These are phyloP conservation scores for Paramyrothecium sp. DNA, from an alignment of 2,329 filamentous ascomycete genomes.

Conservation along the genomic window DNA sequence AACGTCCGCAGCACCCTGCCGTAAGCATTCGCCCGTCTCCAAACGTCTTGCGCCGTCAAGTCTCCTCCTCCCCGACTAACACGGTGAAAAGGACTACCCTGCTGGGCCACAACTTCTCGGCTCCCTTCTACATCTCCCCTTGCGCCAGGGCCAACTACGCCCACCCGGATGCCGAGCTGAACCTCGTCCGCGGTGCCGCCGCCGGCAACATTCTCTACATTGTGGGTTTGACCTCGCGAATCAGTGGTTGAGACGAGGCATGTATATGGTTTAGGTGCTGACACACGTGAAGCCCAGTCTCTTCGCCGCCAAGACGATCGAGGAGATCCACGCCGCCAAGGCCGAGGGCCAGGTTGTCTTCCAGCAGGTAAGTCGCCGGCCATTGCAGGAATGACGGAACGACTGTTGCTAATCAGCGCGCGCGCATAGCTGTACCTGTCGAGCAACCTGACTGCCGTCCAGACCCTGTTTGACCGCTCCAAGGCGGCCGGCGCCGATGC, in stretches of 20 bases:
- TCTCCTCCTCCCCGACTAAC: constrained; percentile 2
- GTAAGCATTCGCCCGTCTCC: constrained; percentile 10
- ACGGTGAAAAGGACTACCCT: constrained; percentile 39
- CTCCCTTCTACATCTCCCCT: constrained; percentile 55
- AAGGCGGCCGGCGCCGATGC: constrained; percentile 32
- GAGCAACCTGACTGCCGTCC: constrained; percentile 30
- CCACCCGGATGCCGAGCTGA: constrained; percentile 45
- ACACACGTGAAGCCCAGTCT: constrained; percentile 24
- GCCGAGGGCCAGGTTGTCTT: constrained; percentile 34
- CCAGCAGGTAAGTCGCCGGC: constrained; percentile 25
- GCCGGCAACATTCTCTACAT: constrained; percentile 51
- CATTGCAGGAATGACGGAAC: neutral
- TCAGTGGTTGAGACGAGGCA: neutral
- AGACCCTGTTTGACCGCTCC: constrained; percentile 25
- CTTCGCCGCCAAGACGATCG: constrained; percentile 29
- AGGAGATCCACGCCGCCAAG: constrained; percentile 35
- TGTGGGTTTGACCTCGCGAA: constrained; percentile 11
- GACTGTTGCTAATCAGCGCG: no score
- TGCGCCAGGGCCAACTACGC: constrained; percentile 43
- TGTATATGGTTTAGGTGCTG: neutral
- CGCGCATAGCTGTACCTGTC: constrained; percentile 19
- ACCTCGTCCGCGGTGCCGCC: constrained; percentile 47
- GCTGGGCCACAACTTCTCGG: constrained; percentile 50
- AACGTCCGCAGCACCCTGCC: constrained; percentile 35
- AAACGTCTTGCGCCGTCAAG: neutral